A percentile compares a stretch with the other conserved stretches of the same genome.
Evolutionary conservation across 495 filamentous ascomycete species (phyloP).

Genomic region (Endocarpon pusillum): DNA sequence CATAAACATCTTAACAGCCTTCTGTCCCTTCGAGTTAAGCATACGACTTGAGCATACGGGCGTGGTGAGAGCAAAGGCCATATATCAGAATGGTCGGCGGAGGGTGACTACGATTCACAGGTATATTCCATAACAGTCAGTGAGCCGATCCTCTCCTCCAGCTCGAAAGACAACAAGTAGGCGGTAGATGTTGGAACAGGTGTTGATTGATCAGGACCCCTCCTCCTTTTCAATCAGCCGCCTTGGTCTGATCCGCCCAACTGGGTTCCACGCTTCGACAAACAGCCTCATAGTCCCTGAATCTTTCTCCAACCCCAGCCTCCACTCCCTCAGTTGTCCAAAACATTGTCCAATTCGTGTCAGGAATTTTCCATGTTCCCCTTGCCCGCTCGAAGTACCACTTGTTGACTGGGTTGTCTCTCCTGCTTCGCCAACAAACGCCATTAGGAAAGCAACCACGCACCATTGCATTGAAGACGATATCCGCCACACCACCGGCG

Average conservation of each 20-base stretch:
- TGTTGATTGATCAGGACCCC: too few relatives aligned
- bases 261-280: slow-evolving; percentile 65
- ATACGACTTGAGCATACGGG: too few relatives aligned
- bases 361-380: slow-evolving; percentile 64
- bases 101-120: too few relatives aligned
- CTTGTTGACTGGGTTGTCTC: slow-evolving; percentile 74
- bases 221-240: slow-evolving; percentile 34
- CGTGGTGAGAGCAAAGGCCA: too few relatives aligned
- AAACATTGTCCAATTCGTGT: slow-evolving; percentile 86
- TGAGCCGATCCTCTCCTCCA: too few relatives aligned
- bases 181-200: too few relatives aligned
- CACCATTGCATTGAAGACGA: slow-evolving; percentile 93
- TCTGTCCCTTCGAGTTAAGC: too few relatives aligned
- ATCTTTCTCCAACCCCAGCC: slow-evolving; percentile 33
- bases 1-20: too few relatives aligned
- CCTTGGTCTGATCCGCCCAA: slow-evolving; percentile 58
- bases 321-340: slow-evolving; percentile 65
- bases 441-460: slow-evolving; percentile 66
- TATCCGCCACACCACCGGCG: slow-evolving; percentile 79
- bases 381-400: slow-evolving; percentile 88
- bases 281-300: slow-evolving; percentile 67
- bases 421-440: slow-evolving; percentile 66
- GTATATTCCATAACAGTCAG: too few relatives aligned
- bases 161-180: too few relatives aligned
- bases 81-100: too few relatives aligned